A percentile compares a stretch with the other conserved stretches of the same genome.
Evolutionary conservation across 2,329 filamentous ascomycete species (phyloP).

Genomic region (Penicillium polonicum): DNA sequence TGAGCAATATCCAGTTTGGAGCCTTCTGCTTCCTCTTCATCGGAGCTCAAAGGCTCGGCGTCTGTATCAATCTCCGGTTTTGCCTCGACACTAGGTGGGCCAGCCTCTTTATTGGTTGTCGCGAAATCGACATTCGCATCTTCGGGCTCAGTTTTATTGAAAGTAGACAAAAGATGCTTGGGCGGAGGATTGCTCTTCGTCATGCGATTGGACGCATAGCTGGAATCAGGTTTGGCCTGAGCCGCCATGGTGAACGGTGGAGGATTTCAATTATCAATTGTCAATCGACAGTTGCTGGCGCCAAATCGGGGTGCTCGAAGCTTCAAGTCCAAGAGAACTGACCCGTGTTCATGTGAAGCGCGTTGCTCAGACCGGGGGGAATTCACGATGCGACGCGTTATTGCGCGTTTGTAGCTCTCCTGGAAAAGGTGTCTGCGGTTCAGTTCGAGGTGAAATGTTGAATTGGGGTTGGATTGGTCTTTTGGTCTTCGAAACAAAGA

Average conservation of each 20-base stretch:
- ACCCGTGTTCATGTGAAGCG: background rate
- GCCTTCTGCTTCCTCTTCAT: constrained; percentile 5
- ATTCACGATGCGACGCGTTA: background rate
- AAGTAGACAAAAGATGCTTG: constrained; percentile 27
- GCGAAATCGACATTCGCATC: too few species aligned
- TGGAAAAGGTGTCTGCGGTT: background rate
- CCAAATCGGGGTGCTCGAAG: background rate
- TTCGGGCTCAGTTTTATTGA: constrained; percentile 17
- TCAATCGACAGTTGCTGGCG: background rate
- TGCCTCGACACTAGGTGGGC: background rate
- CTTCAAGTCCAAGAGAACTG: background rate
- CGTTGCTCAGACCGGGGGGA: constrained; percentile 1
- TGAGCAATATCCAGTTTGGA: background rate
- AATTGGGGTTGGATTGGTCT: background rate
- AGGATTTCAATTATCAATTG: background rate
- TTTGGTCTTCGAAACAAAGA: constrained; percentile 6
- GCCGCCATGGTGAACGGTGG: constrained; percentile 19
- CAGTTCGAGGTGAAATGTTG: background rate
- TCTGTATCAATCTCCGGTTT: constrained; percentile 4
- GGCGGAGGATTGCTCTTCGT: constrained; percentile 20
- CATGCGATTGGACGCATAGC: constrained; percentile 26
- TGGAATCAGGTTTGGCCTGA: constrained; percentile 27
- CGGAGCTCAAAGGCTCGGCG: constrained; percentile 4
- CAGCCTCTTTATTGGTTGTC: background rate
- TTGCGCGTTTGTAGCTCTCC: background rate